Conservation (phyloP, 176 grass and related monocot genomes). For the Aechmea fasciata region DNA sequence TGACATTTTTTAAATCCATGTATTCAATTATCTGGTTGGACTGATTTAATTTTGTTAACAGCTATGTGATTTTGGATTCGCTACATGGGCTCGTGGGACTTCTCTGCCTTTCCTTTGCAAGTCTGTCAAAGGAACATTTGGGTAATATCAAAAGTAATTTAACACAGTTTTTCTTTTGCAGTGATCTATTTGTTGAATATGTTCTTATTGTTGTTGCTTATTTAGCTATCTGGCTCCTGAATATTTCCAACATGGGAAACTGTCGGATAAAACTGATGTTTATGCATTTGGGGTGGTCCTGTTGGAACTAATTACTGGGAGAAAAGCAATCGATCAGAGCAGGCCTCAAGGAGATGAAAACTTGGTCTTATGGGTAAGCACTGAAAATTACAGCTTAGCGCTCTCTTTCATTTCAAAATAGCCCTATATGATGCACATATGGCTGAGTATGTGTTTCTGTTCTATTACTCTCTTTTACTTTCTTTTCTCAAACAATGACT, state of each 20-base stretch:
- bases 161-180: not conserved
- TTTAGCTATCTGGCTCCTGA: constrained; percentile 45
- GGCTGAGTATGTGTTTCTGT: not conserved
- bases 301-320: constrained; percentile 42
- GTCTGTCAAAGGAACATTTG: constrained; percentile 46
- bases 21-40: not conserved
- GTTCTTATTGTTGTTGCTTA: constrained; percentile 11
- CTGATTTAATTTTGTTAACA: constrained; percentile 8
- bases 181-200: constrained; percentile 2
- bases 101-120: constrained; percentile 49
- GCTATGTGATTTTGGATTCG: constrained; percentile 52
- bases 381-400: not conserved
- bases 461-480: not conserved
- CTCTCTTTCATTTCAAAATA: not conserved
- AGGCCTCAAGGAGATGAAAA: constrained; percentile 44
- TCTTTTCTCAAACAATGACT: constrained; percentile 1
- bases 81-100: constrained; percentile 40
- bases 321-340: constrained; percentile 36
- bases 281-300: constrained; percentile 43
- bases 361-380: constrained; percentile 41
- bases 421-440: not conserved
- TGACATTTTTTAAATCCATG: not conserved
- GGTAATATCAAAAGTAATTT: constrained; percentile 20
- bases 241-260: constrained; percentile 47
- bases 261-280: constrained; percentile 51